phyloP scores from a whole-genome alignment of 441 rosid genomes.

The Populus hybrid region DNA sequence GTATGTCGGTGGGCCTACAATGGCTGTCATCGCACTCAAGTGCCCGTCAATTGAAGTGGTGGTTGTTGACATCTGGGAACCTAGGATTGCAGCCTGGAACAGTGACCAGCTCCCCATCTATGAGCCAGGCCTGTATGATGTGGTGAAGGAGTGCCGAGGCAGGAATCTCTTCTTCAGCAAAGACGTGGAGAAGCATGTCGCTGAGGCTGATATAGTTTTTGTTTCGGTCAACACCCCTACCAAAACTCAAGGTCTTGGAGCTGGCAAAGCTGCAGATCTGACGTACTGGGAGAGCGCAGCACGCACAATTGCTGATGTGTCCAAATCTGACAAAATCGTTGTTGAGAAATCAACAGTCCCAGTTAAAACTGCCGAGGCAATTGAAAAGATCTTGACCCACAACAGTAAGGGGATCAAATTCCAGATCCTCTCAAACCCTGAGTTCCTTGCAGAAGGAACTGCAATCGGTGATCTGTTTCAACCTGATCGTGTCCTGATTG shows the following conservation, averaged over 20 bases:
- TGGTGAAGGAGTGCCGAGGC: conserved; percentile 80
- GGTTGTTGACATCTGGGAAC: conserved; percentile 75
- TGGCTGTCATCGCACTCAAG: conserved; percentile 90
- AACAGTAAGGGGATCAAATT: conserved; percentile 95
- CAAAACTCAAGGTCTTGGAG: conserved; percentile 90
- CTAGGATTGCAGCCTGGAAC: conserved; percentile 79
- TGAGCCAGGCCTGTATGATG: conserved; percentile 91
- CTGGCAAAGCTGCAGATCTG: conserved; percentile 95
- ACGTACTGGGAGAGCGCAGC: conserved; percentile 99
- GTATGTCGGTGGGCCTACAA: conserved; percentile 91
- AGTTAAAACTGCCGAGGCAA: conserved; percentile 92
- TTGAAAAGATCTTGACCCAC: conserved; percentile 84
- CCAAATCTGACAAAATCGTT: conserved; percentile 85
- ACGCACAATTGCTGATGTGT: conserved; percentile 92
- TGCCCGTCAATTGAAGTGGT: conserved; percentile 83
- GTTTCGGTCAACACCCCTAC: conserved; percentile 97
- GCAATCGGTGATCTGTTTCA: conserved; percentile 75
- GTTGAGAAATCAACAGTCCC: conserved; percentile 98
- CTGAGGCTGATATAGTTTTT: conserved; percentile 82
- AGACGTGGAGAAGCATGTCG: conserved; percentile 77
- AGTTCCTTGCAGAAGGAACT: conserved; percentile 97
- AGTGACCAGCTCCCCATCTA: conserved; percentile 86
- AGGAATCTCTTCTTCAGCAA: conserved; percentile 84
- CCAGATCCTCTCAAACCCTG: conserved; percentile 94
- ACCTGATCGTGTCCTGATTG: conserved; percentile 96